Evolutionary conservation across 2,329 filamentous ascomycete genomes (phyloP).

Genomic region (Colletotrichum sp.): DNA sequence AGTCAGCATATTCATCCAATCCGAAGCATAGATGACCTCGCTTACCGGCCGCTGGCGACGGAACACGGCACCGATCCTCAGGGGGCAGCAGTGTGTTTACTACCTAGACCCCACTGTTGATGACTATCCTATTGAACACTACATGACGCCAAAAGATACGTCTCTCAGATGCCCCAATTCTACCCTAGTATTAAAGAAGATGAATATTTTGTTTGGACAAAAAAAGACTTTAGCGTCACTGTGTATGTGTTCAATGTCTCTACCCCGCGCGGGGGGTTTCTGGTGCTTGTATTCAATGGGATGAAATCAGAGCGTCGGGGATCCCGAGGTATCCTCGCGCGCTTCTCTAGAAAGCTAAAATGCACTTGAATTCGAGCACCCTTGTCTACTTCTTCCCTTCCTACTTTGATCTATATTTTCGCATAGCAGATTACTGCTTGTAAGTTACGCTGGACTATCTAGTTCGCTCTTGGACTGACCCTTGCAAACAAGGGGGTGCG

Average conservation of each 20-base stretch:
- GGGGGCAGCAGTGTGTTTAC: not conserved
- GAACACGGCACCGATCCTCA: not conserved
- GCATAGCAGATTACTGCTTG: not conserved
- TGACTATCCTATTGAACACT: not conserved
- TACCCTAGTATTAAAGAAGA: rapidly evolving
- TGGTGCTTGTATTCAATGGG: not conserved
- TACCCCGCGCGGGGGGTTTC: not conserved
- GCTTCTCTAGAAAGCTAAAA: not conserved
- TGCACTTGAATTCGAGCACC: rapidly evolving
- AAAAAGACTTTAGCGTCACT: not conserved
- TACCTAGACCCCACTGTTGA: not conserved
- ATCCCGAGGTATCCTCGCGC: not conserved
- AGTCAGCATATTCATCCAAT: not conserved
- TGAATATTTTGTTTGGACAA: not conserved
- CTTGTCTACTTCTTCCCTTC: not conserved
- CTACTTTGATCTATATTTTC: not conserved
- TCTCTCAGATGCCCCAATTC: not conserved
- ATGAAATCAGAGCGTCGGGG: not conserved
- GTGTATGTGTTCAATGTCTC: not conserved
- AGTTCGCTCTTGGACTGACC: rapidly evolving
- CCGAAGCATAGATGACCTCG: not conserved
- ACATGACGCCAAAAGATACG: not conserved
- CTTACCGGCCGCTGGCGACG: not conserved
- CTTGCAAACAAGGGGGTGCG: not conserved
- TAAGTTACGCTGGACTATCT: not conserved